Evolutionary conservation across 1,284 basidiomycete species (phyloP), one percentile per base, ranked within the genome.

Genomic region (Xanthoconium separans): DNA sequence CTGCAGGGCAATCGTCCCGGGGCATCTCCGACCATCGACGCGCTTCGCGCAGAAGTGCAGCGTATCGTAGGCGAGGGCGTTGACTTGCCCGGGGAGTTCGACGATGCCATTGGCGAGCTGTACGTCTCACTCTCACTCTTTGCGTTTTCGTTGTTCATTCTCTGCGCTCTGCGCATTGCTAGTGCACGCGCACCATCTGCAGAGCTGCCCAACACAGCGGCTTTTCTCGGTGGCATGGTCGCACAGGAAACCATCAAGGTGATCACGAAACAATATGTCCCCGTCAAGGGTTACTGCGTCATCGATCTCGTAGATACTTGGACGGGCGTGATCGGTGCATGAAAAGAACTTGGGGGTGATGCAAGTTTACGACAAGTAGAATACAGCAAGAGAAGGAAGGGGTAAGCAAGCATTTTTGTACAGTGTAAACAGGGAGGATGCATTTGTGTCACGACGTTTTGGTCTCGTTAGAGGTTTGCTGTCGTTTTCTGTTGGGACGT

Each of bases 221-320:
- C 95, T 0, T 85, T 99, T 65, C 74, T 98, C 3, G 97, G 97
- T 15, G 97, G 96, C 1, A 72, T 99, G 18, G 90, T 95, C 27
- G 94, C 94, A n/a, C 97, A 99, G 65, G 97, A 99, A 72, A 86
- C 87, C 8, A 98, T 99, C 81, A 99, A 99, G 80, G 81, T 98
- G 72, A 89, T 98, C 63, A 98, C 96, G 57, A 87, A 87, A 66
- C 97, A 99, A 73, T 99, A 99, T 70, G 80, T 94, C 20, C 96
- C 96, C 3, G 81, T 97, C 54, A 85, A 91, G 63, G 93, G 94
- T 20, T 89, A 88, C 57, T 93, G 90, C 60, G 78, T 94, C 27
- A 79, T 96, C 50, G 95, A 99, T 74, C 80, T 98, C 56, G 83
- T 98, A 47, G 86, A 88, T 57, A 84, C 83, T 31, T 87, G 82